Percentiles rank a stretch among this genome's conserved stretches.
phyloP scores from a whole-genome alignment of 225 moss, liverwort and hornwort genomes.

The Asterella californica region DNA sequence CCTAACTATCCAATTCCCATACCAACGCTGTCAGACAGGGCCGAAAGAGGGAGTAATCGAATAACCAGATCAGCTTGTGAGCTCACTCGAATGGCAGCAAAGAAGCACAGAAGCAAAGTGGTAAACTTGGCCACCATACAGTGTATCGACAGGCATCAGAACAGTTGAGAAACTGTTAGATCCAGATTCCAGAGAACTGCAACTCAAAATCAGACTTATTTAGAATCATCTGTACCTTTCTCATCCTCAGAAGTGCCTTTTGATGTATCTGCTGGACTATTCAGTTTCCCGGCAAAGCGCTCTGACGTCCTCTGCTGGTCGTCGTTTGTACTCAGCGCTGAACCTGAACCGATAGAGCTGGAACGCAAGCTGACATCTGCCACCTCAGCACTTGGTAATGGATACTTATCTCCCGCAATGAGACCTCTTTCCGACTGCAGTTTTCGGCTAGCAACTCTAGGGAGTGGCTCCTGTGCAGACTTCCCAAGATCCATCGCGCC shows the following conservation, averaged over 20 bases:
- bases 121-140: not conserved
- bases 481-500: not conserved
- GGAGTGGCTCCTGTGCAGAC: not conserved
- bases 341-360: not conserved
- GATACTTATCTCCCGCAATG: not conserved
- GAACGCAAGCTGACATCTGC: not conserved
- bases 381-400: not conserved
- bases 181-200: not conserved
- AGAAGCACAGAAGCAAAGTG: not conserved
- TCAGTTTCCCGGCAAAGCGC: not conserved
- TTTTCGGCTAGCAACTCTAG: not conserved
- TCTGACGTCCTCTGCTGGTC: not conserved
- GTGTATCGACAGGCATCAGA: not conserved
- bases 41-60: not conserved
- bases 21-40: not conserved
- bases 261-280: not conserved
- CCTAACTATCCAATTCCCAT: not conserved
- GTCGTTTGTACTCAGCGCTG: not conserved
- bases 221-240: not conserved
- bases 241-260: not conserved
- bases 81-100: not conserved
- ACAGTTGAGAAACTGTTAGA: slow-evolving; percentile 2
- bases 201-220: not conserved
- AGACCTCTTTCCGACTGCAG: not conserved
- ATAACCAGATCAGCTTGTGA: not conserved